Evolutionary conservation across 2,329 filamentous ascomycete species (phyloP).

Genomic region (Hypoxylon sp.): DNA sequence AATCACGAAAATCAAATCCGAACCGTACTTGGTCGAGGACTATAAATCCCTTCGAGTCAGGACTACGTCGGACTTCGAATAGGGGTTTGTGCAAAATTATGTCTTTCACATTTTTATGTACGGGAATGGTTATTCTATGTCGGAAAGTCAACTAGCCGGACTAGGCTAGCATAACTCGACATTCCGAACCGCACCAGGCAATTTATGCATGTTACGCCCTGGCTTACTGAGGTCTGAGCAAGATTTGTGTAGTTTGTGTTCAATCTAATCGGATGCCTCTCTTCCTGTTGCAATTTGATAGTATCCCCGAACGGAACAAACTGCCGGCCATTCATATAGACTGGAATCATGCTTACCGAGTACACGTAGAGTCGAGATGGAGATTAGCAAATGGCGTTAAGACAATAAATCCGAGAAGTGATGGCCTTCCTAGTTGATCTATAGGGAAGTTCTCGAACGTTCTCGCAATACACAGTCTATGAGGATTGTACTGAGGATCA

Average conservation of each 20-base stretch:
- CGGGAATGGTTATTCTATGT: neutral
- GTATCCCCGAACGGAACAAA: neutral
- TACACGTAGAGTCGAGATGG: neutral
- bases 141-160: neutral
- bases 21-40: neutral
- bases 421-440: neutral
- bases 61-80: neutral
- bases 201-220: neutral
- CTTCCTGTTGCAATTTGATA: neutral
- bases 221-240: too few species aligned
- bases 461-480: neutral
- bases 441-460: neutral
- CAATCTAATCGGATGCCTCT: neutral
- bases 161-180: neutral
- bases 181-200: neutral
- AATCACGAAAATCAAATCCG: neutral
- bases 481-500: neutral
- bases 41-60: neutral
- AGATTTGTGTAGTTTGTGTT: neutral
- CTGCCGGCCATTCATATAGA: neutral
- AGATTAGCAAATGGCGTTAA: neutral
- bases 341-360: neutral
- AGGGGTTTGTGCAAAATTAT: neutral
- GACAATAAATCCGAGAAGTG: neutral
- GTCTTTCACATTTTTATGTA: slow-evolving; percentile 2